Percentiles rank a stretch among this genome's conserved stretches.
phyloP scores from a whole-genome alignment of 768 basidiomycete genomes.

The Phanerodontia chrysosporium region DNA sequence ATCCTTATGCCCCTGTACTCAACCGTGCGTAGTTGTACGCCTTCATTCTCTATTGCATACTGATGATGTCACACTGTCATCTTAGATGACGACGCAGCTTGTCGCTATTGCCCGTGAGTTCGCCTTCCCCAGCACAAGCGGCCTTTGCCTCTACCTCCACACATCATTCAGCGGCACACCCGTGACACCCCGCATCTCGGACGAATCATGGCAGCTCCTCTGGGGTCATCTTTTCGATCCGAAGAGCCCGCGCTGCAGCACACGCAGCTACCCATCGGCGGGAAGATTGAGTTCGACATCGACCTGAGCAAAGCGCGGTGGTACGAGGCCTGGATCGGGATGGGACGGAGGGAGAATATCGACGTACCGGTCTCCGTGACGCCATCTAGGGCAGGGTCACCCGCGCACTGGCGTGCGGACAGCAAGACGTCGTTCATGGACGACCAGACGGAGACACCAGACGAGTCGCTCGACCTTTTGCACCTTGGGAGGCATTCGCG shows the following conservation, averaged over 20 bases:
- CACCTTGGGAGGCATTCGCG: slow-evolving; percentile 25
- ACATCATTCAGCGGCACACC: slow-evolving; percentile 51
- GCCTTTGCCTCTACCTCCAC: slow-evolving; percentile 77
- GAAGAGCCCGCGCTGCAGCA: slow-evolving; percentile 26
- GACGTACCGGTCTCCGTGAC: slow-evolving; percentile 38
- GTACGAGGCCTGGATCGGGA: slow-evolving; percentile 69
- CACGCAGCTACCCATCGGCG: slow-evolving; percentile 57
- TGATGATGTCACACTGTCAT: not conserved
- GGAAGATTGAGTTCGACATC: slow-evolving; percentile 84
- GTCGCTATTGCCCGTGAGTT: slow-evolving; percentile 78
- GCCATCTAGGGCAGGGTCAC: slow-evolving; percentile 37
- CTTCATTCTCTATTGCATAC: not conserved
- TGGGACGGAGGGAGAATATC: slow-evolving; percentile 35
- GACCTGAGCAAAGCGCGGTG: slow-evolving; percentile 73
- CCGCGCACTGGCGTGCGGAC: slow-evolving; percentile 46
- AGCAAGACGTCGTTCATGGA: slow-evolving; percentile 45
- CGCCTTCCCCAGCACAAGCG: slow-evolving; percentile 71
- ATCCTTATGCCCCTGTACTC: slow-evolving; percentile 73
- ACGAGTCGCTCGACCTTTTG: slow-evolving; percentile 31
- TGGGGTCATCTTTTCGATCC: slow-evolving; percentile 61
- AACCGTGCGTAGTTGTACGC: slow-evolving; percentile 44
- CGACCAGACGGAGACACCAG: slow-evolving; percentile 28
- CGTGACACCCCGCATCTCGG: slow-evolving; percentile 68
- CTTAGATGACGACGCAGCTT: slow-evolving; percentile 66
- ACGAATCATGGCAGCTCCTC: slow-evolving; percentile 71